phyloP scores from a whole-genome alignment of 352 stramenopile genomes.

The Phytopythium chamaehyphon region DNA sequence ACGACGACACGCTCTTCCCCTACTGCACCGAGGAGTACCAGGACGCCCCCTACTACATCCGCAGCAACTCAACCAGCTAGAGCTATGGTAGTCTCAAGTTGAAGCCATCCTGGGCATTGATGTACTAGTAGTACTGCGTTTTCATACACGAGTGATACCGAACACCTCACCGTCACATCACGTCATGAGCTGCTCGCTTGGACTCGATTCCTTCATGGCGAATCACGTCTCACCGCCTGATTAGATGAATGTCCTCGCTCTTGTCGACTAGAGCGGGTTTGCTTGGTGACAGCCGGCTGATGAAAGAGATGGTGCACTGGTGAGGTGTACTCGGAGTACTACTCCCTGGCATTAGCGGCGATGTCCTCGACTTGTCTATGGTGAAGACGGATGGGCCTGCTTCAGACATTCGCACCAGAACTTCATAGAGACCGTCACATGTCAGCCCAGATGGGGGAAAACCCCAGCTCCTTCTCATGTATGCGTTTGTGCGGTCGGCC shows the following conservation, averaged over 20 bases:
- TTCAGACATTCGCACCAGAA: conserved; percentile 11
- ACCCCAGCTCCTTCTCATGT: background rate
- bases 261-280: conserved; percentile 4
- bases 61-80: conserved; percentile 26
- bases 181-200: no score
- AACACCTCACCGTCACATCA: no score
- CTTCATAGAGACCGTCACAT: background rate
- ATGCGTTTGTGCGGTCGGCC: no score
- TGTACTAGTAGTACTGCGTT: no score
- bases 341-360: conserved; percentile 4
- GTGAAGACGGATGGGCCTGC: conserved; percentile 1
- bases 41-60: conserved; percentile 40
- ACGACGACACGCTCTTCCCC: conserved; percentile 37
- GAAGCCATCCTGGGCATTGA: no score
- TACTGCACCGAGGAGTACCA: conserved; percentile 56
- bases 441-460: background rate
- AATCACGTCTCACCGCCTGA: no score
- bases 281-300: background rate
- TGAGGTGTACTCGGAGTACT: no score
- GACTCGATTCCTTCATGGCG: background rate
- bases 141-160: no score
- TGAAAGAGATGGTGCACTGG: background rate
- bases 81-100: no score
- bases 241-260: background rate
- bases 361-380: conserved; percentile 8